A percentile compares a stretch with the other conserved stretches of the same genome.
Conservation (phyloP, 1,284 basidiomycete genomes). For the Takashimella tepidaria region DNA sequence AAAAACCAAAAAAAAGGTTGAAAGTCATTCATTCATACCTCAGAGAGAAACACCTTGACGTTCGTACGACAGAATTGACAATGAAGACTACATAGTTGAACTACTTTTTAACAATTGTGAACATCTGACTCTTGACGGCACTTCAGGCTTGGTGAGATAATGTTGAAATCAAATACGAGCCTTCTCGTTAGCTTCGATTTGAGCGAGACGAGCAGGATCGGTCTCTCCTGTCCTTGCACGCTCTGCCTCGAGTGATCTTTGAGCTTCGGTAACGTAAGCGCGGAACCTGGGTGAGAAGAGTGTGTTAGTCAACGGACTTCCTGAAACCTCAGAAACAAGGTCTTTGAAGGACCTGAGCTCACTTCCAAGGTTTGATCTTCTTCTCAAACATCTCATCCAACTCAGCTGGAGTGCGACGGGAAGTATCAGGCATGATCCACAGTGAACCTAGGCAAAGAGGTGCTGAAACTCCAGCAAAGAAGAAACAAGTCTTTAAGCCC, state of each 20-base stretch:
- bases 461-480: slow-evolving; percentile 23
- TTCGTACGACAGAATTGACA: too few relatives aligned
- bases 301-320: neutral
- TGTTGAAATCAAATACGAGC: neutral
- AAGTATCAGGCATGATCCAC: slow-evolving; percentile 33
- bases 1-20: too few relatives aligned
- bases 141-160: too few relatives aligned
- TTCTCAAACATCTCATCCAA: slow-evolving; percentile 35
- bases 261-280: slow-evolving; percentile 23
- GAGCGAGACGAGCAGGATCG: slow-evolving; percentile 4
- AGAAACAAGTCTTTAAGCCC: slow-evolving; percentile 29
- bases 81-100: too few relatives aligned
- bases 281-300: slow-evolving; percentile 15
- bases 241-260: slow-evolving; percentile 25
- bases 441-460: slow-evolving; percentile 22
- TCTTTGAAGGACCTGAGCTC: too few relatives aligned
- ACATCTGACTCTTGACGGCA: too few relatives aligned
- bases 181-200: neutral
- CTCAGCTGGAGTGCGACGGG: slow-evolving; percentile 26
- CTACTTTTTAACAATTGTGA: too few relatives aligned
- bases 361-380: slow-evolving; percentile 28
- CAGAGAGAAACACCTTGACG: too few relatives aligned
- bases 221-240: slow-evolving; percentile 19
- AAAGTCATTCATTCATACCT: too few relatives aligned
- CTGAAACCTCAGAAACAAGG: too few relatives aligned